Evolutionary conservation across 2,329 filamentous ascomycete species (phyloP).

Genomic region (Truncatella angustata): DNA sequence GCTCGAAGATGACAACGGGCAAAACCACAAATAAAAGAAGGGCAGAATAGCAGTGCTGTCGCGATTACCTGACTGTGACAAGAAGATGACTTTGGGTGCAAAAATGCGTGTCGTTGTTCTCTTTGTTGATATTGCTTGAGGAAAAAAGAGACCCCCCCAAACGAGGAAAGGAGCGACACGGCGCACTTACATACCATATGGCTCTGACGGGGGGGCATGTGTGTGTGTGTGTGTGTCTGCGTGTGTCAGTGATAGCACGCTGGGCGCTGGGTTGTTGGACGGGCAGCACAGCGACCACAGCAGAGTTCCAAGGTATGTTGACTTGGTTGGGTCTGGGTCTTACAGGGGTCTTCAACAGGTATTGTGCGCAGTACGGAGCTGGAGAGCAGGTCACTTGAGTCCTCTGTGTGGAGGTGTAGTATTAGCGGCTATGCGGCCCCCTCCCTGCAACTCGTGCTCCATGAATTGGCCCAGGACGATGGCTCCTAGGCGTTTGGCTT

Average conservation of each 20-base stretch:
- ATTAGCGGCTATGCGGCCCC: neutral
- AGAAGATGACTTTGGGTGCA: constrained; percentile 50
- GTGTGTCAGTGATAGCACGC: neutral
- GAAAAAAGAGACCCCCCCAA: constrained; percentile 34
- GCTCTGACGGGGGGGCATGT: neutral
- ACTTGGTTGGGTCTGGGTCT: neutral
- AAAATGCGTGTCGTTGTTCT: constrained; percentile 36
- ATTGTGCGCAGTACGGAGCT: constrained; percentile 1
- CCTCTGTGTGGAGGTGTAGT: too few relatives aligned
- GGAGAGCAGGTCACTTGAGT: too few relatives aligned
- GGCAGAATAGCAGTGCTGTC: constrained; percentile 48
- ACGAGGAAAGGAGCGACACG: constrained; percentile 34
- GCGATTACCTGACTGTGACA: constrained; percentile 62
- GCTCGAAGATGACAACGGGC: constrained; percentile 20
- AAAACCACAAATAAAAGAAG: constrained; percentile 26
- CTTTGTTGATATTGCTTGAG: constrained; percentile 50
- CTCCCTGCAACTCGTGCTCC: neutral
- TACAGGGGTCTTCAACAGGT: constrained; percentile 6
- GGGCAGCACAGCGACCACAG: neutral
- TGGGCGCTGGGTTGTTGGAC: neutral
- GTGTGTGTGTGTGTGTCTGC: too few relatives aligned
- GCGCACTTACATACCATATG: constrained; percentile 15
- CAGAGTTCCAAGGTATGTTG: neutral
- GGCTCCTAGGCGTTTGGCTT: neutral
- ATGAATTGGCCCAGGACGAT: constrained; percentile 7